Base-by-base conservation (phyloP, 2,329 filamentous ascomycete species). In the Coleophoma crateriformis region DNA sequence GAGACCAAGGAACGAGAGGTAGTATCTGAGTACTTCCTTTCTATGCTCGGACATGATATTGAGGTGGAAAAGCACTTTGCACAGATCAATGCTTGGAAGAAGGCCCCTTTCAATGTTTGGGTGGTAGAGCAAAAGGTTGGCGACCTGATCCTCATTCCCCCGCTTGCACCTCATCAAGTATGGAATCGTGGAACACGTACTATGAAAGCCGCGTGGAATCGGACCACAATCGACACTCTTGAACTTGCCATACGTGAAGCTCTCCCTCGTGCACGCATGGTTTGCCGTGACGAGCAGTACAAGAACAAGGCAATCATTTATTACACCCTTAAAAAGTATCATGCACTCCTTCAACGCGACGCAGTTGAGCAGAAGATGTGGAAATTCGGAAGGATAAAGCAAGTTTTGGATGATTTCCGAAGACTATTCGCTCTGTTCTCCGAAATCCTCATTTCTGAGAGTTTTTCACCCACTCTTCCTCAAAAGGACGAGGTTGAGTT, bases 121-220 rank as follows among this genome's bases (percentile, higher is more conserved):
- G 79, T 97, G 11, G 89, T 96, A 12, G 90, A 97, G 63, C 94
- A 99, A 67, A 86, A 78, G 51, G 82, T 84, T 7, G 94, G 94
- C 4, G 94, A 99, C 63, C 90, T 97, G 58, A 94, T 99, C 51
- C 76, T 99, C 1, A 87, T 99, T 22, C 94, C 94, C 14, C 91
- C 94, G 4, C 72, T 97, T 15, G 94, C 94, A 3, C 90, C 92
- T 0, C 94, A 99, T 67, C 94, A 99, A 65, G 94, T 99, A 10
- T 99, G 94, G 94, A 99, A 99, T 64, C 82, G 92, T 45, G 94
- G 94, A 17, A 96, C 92, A 2, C 79, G 91, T 41, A 99, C 94
- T 0, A 90, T 97, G 80, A 99, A 99, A 66, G 90, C 95, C 7
- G 94, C 94, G 0, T 99, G 94, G 94, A 99, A 99, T 66, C 81